These are phyloP conservation scores for Ophiostoma ulmi DNA, from an alignment of 2,329 filamentous ascomycete genomes.

Conservation along the genomic window DNA sequence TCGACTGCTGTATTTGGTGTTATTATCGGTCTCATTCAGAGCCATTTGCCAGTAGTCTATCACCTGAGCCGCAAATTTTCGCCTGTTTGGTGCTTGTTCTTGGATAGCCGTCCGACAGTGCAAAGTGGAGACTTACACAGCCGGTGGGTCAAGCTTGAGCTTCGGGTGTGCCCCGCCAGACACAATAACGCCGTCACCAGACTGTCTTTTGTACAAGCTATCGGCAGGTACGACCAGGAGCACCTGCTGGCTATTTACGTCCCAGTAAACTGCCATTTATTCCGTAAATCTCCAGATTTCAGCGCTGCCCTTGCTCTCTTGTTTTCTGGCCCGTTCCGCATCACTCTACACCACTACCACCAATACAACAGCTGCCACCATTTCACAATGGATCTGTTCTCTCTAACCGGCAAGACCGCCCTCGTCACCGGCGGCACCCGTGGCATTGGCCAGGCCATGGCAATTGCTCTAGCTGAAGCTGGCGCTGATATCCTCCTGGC, in stretches of 20 bases:
- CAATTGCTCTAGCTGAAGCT: conserved; percentile 54
- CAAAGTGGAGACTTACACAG: conserved; percentile 9
- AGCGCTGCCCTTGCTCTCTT: not conserved
- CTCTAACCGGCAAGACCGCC: conserved; percentile 52
- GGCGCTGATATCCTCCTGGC: conserved; percentile 53
- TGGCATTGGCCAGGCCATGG: conserved; percentile 54
- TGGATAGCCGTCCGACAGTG: conserved; percentile 20
- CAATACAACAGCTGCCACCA: not conserved
- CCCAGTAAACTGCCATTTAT: not conserved
- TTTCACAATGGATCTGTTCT: conserved; percentile 42
- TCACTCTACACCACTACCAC: not conserved
- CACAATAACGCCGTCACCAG: not conserved
- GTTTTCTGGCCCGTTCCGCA: not conserved
- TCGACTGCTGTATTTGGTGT: not conserved
- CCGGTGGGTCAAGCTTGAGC: not conserved
- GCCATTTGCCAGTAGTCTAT: not conserved
- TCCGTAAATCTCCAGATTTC: not conserved
- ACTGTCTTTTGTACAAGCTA: not conserved
- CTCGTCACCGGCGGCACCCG: conserved; percentile 54
- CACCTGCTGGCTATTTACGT: not conserved
- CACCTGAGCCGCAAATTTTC: conserved; percentile 14
- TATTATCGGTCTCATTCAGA: not conserved
- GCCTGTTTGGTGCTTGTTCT: conserved; percentile 12
- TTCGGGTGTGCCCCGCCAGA: conserved; percentile 5
- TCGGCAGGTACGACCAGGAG: not conserved